These are phyloP conservation scores for Pleurotus sapidus DNA, from an alignment of 768 basidiomycete species.

Conservation along the genomic window DNA sequence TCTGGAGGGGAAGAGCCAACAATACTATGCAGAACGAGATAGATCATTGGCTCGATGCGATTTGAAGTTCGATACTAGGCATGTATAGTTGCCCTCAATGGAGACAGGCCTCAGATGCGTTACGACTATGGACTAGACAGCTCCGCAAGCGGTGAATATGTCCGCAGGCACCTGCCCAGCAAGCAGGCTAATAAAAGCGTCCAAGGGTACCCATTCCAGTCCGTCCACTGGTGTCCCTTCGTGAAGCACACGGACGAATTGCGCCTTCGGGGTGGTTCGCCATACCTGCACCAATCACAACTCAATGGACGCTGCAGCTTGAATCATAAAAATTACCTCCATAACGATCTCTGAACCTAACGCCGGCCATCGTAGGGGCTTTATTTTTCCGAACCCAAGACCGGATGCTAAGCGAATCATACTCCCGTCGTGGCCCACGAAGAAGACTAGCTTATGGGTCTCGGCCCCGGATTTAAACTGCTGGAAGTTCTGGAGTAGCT, in stretches of 20 bases:
- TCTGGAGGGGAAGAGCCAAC: constrained; percentile 50
- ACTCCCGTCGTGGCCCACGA: constrained; percentile 14
- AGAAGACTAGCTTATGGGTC: constrained; percentile 10
- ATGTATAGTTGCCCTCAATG: no score
- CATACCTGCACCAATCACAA: constrained; percentile 7
- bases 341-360: constrained; percentile 14
- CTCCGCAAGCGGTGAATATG: constrained; percentile 8
- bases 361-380: constrained; percentile 11
- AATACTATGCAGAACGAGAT: constrained; percentile 24
- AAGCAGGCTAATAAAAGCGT: constrained; percentile 11
- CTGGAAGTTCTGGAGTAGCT: constrained; percentile 14
- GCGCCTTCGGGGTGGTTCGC: not conserved
- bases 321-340: constrained; percentile 7
- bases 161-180: constrained; percentile 9
- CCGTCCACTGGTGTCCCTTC: constrained; percentile 11
- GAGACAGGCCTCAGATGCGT: no score
- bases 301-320: not conserved
- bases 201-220: constrained; percentile 9
- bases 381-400: constrained; percentile 11
- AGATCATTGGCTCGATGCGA: constrained; percentile 26
- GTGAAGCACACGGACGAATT: constrained; percentile 13
- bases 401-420: constrained; percentile 14
- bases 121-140: not conserved
- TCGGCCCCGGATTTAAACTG: constrained; percentile 8
- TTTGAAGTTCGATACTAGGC: no score